Conservation (phyloP, 2,329 filamentous ascomycete genomes). For the Pestalotiopsis sp. region DNA sequence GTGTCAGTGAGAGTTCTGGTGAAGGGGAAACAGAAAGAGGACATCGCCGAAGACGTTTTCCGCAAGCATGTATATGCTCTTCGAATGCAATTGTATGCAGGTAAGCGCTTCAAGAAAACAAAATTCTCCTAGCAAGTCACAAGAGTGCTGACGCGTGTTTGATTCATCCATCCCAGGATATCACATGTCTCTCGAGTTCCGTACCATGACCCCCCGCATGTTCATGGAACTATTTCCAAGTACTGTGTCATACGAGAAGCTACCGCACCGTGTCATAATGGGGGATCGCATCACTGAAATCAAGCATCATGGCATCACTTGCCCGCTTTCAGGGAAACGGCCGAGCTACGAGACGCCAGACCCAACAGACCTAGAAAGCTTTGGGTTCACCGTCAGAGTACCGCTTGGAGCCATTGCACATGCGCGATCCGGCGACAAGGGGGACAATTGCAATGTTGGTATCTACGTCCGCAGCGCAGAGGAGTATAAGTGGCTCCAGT, state of each 20-base stretch:
- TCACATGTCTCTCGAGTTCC: slow-evolving; percentile 46
- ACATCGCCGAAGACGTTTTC: slow-evolving; percentile 25
- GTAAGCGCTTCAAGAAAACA: slow-evolving; percentile 7
- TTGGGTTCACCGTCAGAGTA: slow-evolving; percentile 25
- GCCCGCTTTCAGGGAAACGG: slow-evolving; percentile 12
- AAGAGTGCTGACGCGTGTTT: not conserved
- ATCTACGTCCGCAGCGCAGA: slow-evolving; percentile 20
- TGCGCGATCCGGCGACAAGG: slow-evolving; percentile 30
- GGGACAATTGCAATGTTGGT: slow-evolving; percentile 23
- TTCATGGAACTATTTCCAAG: slow-evolving; percentile 48
- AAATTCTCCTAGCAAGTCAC: not conserved
- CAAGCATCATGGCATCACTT: slow-evolving; percentile 15
- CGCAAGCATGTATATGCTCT: slow-evolving; percentile 39
- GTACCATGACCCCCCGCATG: slow-evolving; percentile 43
- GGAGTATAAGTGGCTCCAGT: slow-evolving; percentile 21
- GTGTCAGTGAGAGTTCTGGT: slow-evolving; percentile 29
- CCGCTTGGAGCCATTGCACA: slow-evolving; percentile 34
- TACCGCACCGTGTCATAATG: slow-evolving; percentile 13
- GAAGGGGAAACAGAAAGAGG: slow-evolving; percentile 31
- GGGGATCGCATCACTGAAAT: slow-evolving; percentile 10
- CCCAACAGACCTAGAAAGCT: slow-evolving; percentile 22
- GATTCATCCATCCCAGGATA: slow-evolving; percentile 24
- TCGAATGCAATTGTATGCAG: slow-evolving; percentile 44
- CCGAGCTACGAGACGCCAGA: slow-evolving; percentile 23
- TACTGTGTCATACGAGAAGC: slow-evolving; percentile 22